phyloP scores from a whole-genome alignment of 805 yeast species.

The Priceomyces medius region DNA sequence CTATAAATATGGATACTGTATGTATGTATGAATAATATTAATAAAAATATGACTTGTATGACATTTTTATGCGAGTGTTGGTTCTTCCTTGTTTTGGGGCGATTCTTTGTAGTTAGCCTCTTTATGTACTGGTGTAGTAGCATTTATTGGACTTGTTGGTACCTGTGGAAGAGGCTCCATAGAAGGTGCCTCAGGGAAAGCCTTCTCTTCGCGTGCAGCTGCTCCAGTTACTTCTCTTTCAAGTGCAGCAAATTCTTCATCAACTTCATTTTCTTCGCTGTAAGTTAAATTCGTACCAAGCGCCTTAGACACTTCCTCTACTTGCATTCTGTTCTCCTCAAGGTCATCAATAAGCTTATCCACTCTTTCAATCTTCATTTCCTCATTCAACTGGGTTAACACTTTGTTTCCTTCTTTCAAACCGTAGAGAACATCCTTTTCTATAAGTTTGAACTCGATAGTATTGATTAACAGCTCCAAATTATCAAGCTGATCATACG shows the following conservation, averaged over 20 bases:
- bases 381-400: slow-evolving; percentile 70
- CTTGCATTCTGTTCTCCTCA: slow-evolving; percentile 77
- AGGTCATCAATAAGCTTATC: slow-evolving; percentile 81
- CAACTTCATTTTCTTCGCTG: slow-evolving; percentile 60
- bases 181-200: slow-evolving; percentile 18
- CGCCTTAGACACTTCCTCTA: slow-evolving; percentile 64
- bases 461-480: slow-evolving; percentile 75
- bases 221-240: slow-evolving; percentile 44
- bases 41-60: background rate
- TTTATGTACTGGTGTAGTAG: background rate
- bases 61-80: slow-evolving; percentile 1
- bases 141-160: slow-evolving; percentile 16
- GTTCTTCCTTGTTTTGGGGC: slow-evolving; percentile 1
- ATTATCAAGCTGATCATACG: slow-evolving; percentile 75
- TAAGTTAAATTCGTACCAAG: slow-evolving; percentile 45
- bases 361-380: slow-evolving; percentile 74
- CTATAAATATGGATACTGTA: background rate
- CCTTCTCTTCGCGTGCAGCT: slow-evolving; percentile 1
- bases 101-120: background rate
- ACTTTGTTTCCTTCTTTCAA: slow-evolving; percentile 77
- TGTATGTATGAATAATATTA: background rate
- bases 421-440: slow-evolving; percentile 79
- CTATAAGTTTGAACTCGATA: slow-evolving; percentile 87
- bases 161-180: slow-evolving; percentile 25
- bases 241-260: slow-evolving; percentile 55